These are phyloP conservation scores for Cordyceps fumosorosea DNA, from an alignment of 2,329 filamentous ascomycete genomes.

Conservation along the genomic window DNA sequence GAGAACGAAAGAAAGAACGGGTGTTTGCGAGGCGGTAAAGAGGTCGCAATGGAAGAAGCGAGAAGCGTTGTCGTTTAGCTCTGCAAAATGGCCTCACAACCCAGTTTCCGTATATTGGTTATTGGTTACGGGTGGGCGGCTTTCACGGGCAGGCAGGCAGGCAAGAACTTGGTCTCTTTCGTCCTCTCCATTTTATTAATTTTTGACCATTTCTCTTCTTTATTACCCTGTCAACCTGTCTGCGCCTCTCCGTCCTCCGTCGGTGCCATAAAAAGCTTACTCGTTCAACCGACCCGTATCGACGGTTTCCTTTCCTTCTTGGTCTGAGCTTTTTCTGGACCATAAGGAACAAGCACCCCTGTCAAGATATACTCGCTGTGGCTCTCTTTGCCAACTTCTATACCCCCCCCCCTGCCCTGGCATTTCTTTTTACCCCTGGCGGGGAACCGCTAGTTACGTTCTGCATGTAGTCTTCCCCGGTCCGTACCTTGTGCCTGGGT, in stretches of 20 bases:
- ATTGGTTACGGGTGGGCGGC: too few relatives aligned
- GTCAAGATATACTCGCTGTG: background rate
- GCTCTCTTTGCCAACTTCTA: background rate
- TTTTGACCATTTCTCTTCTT: background rate
- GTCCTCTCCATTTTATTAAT: too few relatives aligned
- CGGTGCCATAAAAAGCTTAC: background rate
- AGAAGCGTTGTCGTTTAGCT: too few relatives aligned
- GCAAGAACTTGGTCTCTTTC: too few relatives aligned
- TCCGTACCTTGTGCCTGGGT: conserved; percentile 12
- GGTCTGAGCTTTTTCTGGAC: conserved; percentile 10
- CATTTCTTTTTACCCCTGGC: too few relatives aligned
- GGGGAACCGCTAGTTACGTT: background rate
- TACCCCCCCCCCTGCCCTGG: background rate
- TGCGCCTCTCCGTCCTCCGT: background rate
- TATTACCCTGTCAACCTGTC: background rate
- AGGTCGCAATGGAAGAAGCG: too few relatives aligned
- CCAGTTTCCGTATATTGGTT: too few relatives aligned
- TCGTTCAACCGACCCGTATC: background rate
- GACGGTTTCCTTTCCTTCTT: background rate
- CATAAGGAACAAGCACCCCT: background rate
- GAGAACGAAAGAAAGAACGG: too few relatives aligned
- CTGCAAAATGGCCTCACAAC: too few relatives aligned
- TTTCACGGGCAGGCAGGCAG: too few relatives aligned
- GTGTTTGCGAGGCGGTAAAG: too few relatives aligned
- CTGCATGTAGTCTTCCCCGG: conserved; percentile 12